phyloP scores from a whole-genome alignment of 1,284 basidiomycete species.

The Cryptococcus sp. region DNA sequence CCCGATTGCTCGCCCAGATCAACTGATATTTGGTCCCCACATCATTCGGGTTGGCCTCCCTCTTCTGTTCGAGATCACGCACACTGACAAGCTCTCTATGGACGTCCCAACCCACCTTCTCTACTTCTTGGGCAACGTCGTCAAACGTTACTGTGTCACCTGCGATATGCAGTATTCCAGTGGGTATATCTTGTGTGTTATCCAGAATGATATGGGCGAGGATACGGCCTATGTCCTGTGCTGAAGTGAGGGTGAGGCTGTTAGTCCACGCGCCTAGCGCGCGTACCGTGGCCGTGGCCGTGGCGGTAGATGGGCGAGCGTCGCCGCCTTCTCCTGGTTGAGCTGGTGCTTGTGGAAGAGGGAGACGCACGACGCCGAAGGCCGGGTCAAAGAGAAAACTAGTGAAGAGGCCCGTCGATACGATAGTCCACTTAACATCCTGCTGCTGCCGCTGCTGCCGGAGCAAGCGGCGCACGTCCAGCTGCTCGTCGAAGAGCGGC shows the following conservation, averaged over 20 bases:
- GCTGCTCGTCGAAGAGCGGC: constrained; percentile 51
- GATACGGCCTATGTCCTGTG: constrained; percentile 44
- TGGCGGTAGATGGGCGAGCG: not conserved
- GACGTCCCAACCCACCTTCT: constrained; percentile 27
- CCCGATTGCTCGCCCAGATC: constrained; percentile 20
- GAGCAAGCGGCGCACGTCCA: constrained; percentile 49
- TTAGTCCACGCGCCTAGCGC: constrained; percentile 48
- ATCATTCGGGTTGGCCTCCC: constrained; percentile 11
- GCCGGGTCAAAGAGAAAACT: constrained; percentile 44
- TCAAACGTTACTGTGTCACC: constrained; percentile 42
- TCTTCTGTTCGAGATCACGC: constrained; percentile 6
- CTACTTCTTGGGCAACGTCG: constrained; percentile 3
- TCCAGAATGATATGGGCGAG: constrained; percentile 37
- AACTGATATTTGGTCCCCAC: constrained; percentile 15
- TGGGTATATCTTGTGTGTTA: constrained; percentile 6
- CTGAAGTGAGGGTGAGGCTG: constrained; percentile 42
- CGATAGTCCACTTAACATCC: constrained; percentile 43
- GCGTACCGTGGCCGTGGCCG: constrained; percentile 22
- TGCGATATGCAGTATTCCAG: constrained; percentile 37
- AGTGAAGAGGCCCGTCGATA: constrained; percentile 53
- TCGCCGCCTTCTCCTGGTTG: no score
- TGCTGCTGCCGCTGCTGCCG: constrained; percentile 30
- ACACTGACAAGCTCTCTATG: constrained; percentile 25
- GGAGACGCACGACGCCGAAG: constrained; percentile 44
- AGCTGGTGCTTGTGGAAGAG: not conserved